Conservation (phyloP, 2,329 filamentous ascomycete species). For the Colletotrichum magnum region DNA sequence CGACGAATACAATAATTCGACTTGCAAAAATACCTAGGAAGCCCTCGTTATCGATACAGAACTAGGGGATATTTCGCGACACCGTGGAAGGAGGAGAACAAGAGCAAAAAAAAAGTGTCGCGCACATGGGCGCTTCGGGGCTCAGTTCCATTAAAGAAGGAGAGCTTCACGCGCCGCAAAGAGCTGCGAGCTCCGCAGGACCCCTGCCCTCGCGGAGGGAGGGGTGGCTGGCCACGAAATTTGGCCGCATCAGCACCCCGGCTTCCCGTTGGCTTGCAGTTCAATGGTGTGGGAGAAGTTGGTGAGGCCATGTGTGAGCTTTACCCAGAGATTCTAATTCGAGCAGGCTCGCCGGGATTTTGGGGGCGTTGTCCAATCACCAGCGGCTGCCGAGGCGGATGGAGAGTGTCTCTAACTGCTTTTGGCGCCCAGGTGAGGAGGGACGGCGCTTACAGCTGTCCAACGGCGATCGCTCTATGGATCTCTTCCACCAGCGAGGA, state of each 20-base stretch:
- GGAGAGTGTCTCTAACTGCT: slow-evolving; percentile 33
- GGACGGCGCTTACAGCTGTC: slow-evolving; percentile 39
- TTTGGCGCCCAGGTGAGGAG: slow-evolving; percentile 36
- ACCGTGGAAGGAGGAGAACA: background rate
- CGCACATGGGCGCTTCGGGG: slow-evolving; percentile 30
- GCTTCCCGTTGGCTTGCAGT: slow-evolving; percentile 37
- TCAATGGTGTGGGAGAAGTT: background rate
- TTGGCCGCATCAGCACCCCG: slow-evolving; percentile 32
- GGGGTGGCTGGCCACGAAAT: slow-evolving; percentile 21
- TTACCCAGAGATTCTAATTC: slow-evolving; percentile 26
- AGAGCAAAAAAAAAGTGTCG: slow-evolving; percentile 1
- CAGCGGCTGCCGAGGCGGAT: slow-evolving; percentile 24
- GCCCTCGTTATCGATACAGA: background rate
- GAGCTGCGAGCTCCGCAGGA: slow-evolving; percentile 35
- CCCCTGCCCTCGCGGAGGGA: slow-evolving; percentile 18
- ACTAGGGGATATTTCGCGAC: background rate
- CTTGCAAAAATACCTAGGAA: background rate
- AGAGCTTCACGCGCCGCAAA: slow-evolving; percentile 31
- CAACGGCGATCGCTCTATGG: slow-evolving; percentile 10
- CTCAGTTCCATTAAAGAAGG: slow-evolving; percentile 33
- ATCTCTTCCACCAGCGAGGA: too few relatives aligned
- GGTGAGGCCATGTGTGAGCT: slow-evolving; percentile 6
- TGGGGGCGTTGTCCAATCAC: slow-evolving; percentile 31
- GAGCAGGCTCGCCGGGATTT: slow-evolving; percentile 11
- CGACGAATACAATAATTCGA: too few relatives aligned